phyloP scores from a whole-genome alignment of 371 early-diverging fungal species.

The Actinomucor elegans region DNA sequence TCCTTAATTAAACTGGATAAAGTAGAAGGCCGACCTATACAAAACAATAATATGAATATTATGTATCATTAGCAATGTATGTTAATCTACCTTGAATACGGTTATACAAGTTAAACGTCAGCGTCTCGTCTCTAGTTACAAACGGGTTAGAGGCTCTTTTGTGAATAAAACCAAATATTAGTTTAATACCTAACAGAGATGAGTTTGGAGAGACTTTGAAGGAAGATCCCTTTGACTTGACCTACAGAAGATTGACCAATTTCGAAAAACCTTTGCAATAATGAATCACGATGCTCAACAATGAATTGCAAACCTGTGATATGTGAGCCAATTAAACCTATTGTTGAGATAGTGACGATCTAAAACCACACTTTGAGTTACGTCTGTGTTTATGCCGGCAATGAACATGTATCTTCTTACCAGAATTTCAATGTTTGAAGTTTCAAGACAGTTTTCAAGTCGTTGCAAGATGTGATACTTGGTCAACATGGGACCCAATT shows the following conservation, averaged over 20 bases:
- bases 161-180: no score
- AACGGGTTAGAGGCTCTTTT: no score
- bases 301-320: conserved; percentile 26
- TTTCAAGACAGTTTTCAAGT: conserved; percentile 27
- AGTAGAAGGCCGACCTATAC: conserved; percentile 19
- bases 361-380: no score
- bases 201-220: conserved; percentile 45
- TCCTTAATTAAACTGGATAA: conserved; percentile 26
- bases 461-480: conserved; percentile 29
- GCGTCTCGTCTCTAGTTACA: no score
- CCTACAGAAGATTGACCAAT: conserved; percentile 28
- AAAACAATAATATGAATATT: neutral
- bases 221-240: conserved; percentile 30
- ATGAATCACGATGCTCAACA: neutral
- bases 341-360: conserved; percentile 34
- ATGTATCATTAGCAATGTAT: neutral
- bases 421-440: conserved; percentile 31
- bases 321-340: conserved; percentile 46
- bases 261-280: conserved; percentile 20
- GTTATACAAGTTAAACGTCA: conserved; percentile 29
- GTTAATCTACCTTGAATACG: conserved; percentile 22
- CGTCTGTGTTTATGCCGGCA: no score
- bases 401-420: conserved; percentile 21
- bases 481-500: conserved; percentile 25
- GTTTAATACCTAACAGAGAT: conserved; percentile 40